Evolutionary conservation across 345 rosid species (phyloP).

Genomic region (Litchi chinensis): DNA sequence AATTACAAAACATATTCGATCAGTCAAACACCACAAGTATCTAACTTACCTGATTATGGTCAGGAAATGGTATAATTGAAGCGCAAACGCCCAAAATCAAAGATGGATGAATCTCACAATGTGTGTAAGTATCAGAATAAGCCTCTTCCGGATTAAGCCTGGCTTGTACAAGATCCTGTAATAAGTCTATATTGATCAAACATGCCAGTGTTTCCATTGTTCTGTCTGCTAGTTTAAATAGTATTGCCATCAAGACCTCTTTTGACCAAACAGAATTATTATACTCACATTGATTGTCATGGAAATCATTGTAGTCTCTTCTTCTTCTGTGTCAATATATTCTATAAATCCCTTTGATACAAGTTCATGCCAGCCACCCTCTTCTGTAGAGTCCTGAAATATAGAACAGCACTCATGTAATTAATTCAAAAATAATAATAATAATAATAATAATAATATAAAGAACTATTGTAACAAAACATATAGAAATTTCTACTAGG

Average conservation of each 20-base stretch:
- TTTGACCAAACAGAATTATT: not conserved
- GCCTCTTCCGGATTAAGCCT: conserved; percentile 77
- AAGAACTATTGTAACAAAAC: not conserved
- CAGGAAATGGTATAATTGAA: conserved; percentile 98
- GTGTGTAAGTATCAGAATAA: conserved; percentile 85
- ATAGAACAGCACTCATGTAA: conserved; percentile 17
- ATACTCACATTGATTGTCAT: conserved; percentile 94
- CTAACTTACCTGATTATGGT: conserved; percentile 88
- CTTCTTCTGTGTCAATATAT: conserved; percentile 97
- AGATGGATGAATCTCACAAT: conserved; percentile 99
- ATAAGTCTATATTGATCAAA: conserved; percentile 18
- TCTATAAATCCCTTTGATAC: conserved; percentile 88
- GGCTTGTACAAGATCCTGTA: conserved; percentile 91
- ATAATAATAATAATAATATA: not conserved
- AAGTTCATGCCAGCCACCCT: conserved; percentile 94
- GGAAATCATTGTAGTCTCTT: conserved; percentile 98
- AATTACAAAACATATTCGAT: not conserved
- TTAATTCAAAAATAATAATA: not conserved
- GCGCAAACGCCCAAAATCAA: conserved; percentile 96
- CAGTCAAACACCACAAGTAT: conserved; percentile 10
- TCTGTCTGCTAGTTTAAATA: not conserved
- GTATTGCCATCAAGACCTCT: not conserved
- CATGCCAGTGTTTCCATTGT: conserved; percentile 10
- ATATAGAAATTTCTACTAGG: not conserved
- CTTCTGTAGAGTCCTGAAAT: conserved; percentile 78